Percentiles rank a stretch among this genome's conserved stretches.
Conservation (phyloP, 495 filamentous ascomycete species). For the Immersiella caudata region DNA sequence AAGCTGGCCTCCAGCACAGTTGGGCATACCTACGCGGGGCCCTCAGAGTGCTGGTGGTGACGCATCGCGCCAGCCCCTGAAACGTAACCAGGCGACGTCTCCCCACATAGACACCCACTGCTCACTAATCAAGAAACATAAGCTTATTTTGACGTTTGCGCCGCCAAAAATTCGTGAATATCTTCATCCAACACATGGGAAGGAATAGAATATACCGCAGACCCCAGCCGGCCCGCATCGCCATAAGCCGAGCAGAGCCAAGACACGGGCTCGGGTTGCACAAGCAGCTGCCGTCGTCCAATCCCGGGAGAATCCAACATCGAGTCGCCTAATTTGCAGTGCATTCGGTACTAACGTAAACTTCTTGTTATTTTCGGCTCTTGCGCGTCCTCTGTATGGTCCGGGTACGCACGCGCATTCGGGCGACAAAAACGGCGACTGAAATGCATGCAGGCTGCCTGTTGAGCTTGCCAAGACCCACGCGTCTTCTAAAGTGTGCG, state of each 20-base stretch:
- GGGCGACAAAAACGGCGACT: not conserved
- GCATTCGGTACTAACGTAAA: not conserved
- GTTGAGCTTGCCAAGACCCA: not conserved
- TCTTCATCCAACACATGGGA: not conserved
- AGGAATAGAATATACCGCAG: not conserved
- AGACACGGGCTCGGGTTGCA: not conserved
- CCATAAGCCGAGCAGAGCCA: conserved; percentile 6
- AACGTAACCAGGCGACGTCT: not conserved
- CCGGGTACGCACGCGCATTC: not conserved
- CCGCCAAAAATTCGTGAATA: not conserved
- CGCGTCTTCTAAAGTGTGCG: not conserved
- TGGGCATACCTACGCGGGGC: not conserved
- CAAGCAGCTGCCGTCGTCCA: conserved; percentile 9
- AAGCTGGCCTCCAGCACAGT: too few relatives aligned
- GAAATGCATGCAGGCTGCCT: not conserved
- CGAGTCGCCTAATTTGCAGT: not conserved
- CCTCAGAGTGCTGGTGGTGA: not conserved
- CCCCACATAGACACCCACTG: not conserved
- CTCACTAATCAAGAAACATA: not conserved
- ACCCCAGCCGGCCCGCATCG: not conserved
- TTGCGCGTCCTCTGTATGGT: not conserved
- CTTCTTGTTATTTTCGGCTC: not conserved
- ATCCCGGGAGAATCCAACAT: not conserved
- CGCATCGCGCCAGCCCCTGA: not conserved
- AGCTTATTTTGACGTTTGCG: not conserved